Evolutionary conservation across 2,329 filamentous ascomycete genomes (phyloP), one percentile per base, ranked within the genome.

Genomic region (Venturia asperata): DNA sequence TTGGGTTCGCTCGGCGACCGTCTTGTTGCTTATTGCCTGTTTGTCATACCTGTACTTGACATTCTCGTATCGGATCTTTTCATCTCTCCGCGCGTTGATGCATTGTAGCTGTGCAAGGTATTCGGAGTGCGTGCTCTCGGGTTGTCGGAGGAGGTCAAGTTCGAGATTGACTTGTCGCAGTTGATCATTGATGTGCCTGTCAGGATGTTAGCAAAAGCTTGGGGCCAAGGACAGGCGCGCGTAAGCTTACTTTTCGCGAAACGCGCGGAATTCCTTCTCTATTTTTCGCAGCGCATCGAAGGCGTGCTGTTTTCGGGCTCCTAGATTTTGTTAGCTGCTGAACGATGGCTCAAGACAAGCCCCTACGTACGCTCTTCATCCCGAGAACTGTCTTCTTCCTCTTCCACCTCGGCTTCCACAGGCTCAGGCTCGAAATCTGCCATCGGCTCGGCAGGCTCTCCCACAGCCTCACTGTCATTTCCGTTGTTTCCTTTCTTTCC

Each of bases 31-130:
- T 39, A 96, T 82, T 2, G 90, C 85, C 72, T 89, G 82, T 69
- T 90, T 79, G 69, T 90, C 89, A 73, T 91, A 89, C 67, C 87
- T 83, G 68, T 89, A 83, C 69, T 94, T 84, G 30, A 85, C 86
- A 63, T 89, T 83, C 71, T 93, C 90, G 70, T 90, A 84, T 68
- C 86, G 85, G 63, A 95, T 80, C 76, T 91, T 95, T 71, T 91
- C 88, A 66, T 92, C 86, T 68, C 90, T 84, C 72, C 93, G 87
- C 66, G 89, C 87, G 76, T 96, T 87, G 65, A 99, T 84, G 73
- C 89, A 92, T 73, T 91, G 86, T 74, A 95, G 87, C 87, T 96
- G 95, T 52, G 90, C 90, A 43, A 97, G 81, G 70, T 92, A 93
- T 74, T 96, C 93, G 43, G 91, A 90, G 74, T 99, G 94, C n/a